Percentiles rank a stretch among this genome's conserved stretches.
phyloP scores from a whole-genome alignment of 208 protist species.

The Leishmania major region DNA sequence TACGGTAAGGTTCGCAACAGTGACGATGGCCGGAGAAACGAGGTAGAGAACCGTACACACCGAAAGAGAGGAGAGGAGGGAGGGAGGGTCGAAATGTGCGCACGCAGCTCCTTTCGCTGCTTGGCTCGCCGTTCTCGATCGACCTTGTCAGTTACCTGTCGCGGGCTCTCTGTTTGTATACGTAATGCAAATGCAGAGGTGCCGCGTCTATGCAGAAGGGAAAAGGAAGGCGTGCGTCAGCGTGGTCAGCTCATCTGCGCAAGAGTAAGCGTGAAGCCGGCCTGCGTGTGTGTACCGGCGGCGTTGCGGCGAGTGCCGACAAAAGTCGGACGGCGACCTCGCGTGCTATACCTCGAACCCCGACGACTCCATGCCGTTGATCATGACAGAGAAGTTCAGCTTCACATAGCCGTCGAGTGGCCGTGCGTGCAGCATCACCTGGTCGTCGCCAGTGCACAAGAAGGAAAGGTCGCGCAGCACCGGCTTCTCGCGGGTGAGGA shows the following conservation, averaged over 20 bases:
- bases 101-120: background rate
- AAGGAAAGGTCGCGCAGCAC: slow-evolving; percentile 81
- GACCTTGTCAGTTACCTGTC: background rate
- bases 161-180: no score
- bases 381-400: slow-evolving; percentile 69
- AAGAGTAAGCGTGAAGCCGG: background rate
- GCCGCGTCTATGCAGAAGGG: background rate
- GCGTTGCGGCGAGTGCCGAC: background rate
- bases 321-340: background rate
- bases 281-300: background rate
- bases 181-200: background rate
- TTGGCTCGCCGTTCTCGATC: background rate
- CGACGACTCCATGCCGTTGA: slow-evolving; percentile 72
- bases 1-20: background rate
- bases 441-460: slow-evolving; percentile 81
- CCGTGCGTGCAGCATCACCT: slow-evolving; percentile 65
- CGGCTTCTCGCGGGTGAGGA: slow-evolving; percentile 57
- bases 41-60: background rate
- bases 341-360: slow-evolving; percentile 58
- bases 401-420: slow-evolving; percentile 65
- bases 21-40: background rate
- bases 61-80: background rate
- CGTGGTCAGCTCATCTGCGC: background rate
- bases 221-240: background rate
- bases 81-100: background rate